These are phyloP conservation scores for Flaveria brownii DNA, from an alignment of 129 eudicot genomes.

Conservation along the genomic window DNA sequence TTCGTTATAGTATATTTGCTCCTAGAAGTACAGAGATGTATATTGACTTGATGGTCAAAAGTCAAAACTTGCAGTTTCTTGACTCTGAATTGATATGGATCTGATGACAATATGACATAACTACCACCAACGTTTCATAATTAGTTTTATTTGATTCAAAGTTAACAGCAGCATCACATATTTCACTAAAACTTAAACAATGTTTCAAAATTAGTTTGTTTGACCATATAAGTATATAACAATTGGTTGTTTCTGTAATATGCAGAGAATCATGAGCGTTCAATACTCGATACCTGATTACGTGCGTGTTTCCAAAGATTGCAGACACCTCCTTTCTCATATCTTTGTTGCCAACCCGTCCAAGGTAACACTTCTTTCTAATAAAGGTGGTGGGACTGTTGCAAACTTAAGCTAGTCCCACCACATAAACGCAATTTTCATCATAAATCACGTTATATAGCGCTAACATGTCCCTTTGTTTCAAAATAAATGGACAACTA, in stretches of 20 bases:
- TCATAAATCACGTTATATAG: background rate
- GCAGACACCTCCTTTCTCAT: conserved; percentile 61
- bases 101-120: background rate
- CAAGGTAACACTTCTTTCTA: conserved; percentile 43
- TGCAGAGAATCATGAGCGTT: conserved; percentile 68
- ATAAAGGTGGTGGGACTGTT: background rate
- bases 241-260: conserved; percentile 1
- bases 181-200: conserved; percentile 3
- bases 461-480: background rate
- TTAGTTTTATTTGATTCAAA: background rate
- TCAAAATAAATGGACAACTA: background rate
- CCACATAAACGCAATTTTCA: background rate
- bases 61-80: conserved; percentile 4
- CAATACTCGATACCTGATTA: conserved; percentile 75
- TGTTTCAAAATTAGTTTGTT: background rate
- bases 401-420: background rate
- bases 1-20: background rate
- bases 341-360: conserved; percentile 67
- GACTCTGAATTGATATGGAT: background rate
- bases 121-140: background rate
- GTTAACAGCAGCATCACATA: background rate
- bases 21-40: background rate
- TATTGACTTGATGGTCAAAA: conserved; percentile 5
- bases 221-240: background rate
- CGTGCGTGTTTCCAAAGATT: conserved; percentile 60